These are phyloP conservation scores for Talaromyces sp. DNA, from an alignment of 2,329 filamentous ascomycete genomes.

Conservation along the genomic window DNA sequence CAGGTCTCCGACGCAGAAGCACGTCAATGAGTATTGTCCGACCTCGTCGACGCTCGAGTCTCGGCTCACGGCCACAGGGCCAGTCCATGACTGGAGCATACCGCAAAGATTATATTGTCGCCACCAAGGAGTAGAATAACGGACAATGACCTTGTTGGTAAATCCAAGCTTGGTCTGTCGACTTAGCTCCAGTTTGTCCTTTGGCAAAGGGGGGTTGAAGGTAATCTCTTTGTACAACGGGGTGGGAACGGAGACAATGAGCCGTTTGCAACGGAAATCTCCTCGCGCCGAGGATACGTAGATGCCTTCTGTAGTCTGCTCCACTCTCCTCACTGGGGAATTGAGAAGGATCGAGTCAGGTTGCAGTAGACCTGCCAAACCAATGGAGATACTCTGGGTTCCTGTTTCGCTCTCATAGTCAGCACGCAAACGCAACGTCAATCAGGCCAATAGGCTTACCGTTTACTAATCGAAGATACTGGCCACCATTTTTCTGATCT, in stretches of 20 bases:
- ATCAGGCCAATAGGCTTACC: constrained; percentile 30
- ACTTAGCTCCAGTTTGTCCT: constrained; percentile 31
- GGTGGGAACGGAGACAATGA: constrained; percentile 48
- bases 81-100: background rate
- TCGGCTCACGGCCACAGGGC: constrained; percentile 12
- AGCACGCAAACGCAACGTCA: background rate
- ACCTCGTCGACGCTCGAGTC: constrained; percentile 35
- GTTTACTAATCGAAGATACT: constrained; percentile 47
- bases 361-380: background rate
- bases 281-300: constrained; percentile 28
- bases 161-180: background rate
- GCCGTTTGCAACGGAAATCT: constrained; percentile 24
- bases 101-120: constrained; percentile 19
- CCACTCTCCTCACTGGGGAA: background rate
- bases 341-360: background rate
- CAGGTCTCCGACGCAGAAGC: constrained; percentile 36
- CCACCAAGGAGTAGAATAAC: constrained; percentile 45
- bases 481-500: constrained; percentile 50
- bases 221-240: constrained; percentile 43
- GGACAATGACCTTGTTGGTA: background rate
- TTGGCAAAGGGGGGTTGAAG: constrained; percentile 47
- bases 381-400: constrained; percentile 32
- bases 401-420: constrained; percentile 29
- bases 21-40: constrained; percentile 32
- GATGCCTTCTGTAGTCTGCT: background rate